Evolutionary conservation across 805 yeast genomes (phyloP), one percentile per base, ranked within the genome.

Genomic region (Pichia deserticola): DNA sequence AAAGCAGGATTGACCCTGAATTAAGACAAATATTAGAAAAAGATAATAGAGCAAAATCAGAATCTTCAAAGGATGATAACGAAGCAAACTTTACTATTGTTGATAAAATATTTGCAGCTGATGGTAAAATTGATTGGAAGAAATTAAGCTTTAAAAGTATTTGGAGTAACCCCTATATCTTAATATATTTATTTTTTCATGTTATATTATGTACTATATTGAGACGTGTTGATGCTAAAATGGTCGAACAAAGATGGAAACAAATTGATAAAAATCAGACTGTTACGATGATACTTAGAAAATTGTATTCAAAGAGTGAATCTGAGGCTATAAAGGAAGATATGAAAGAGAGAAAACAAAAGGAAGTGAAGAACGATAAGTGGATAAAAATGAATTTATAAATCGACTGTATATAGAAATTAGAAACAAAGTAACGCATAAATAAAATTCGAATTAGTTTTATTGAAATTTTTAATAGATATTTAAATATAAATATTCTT

Each of bases 161-260:
- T 11, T 40, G 49, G 11, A 43, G 47, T 7, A 55, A 57, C 34
- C 67, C 67, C 1, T 54, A 57, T 34, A 39, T 60, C 12, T 11
- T 63, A 6, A 9, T 60, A 3, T 62, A 53, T 43, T 35, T 60
- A n/a, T 8, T 61, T 10, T 38, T 61, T 27, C 51, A 56, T 33
- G 56, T 59, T 46, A 1, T 61, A 5, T 47, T 50, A 2, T 37
- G 48, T 13, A 28, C 53, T 29, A 51, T 61, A 54, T 33, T 51
- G 5, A 41, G 45, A 30, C 40, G 55, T 9, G 56, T 57, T 37
- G 52, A 51, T 36, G 32, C 56, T 35, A 47, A 55, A n/a, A 47
- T 63, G 38, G 59, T 64, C 35, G 60, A 57, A 36, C 54, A 60
- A 27, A 53, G 52, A 20, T 64, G 68, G 68, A 55, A 54, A 12